Percentiles rank a stretch among this genome's conserved stretches.
Evolutionary conservation across 345 rosid genomes (phyloP).

Genomic region (Alliaria petiolata): DNA sequence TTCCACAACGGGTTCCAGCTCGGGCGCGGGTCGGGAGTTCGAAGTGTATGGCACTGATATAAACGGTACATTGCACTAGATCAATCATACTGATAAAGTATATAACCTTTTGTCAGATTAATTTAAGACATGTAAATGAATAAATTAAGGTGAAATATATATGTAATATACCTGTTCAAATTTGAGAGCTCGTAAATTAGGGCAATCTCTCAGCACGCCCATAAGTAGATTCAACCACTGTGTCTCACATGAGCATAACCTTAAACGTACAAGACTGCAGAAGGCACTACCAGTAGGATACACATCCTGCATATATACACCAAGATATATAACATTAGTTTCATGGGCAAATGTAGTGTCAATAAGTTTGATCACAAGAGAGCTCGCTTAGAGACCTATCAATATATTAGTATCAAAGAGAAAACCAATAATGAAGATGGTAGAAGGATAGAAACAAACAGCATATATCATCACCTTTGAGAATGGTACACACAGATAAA

Average conservation of each 20-base stretch:
- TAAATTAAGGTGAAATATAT: neutral
- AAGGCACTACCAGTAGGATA: conserved; percentile 18
- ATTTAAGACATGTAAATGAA: no score
- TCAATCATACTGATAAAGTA: neutral
- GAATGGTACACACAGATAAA: neutral
- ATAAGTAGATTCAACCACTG: conserved; percentile 8
- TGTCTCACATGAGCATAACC: conserved; percentile 9
- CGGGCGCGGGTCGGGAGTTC: neutral
- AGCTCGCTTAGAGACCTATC: neutral
- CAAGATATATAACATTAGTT: neutral
- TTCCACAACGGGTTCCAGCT: neutral
- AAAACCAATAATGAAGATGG: neutral
- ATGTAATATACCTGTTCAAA: neutral
- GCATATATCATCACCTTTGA: neutral
- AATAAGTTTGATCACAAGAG: neutral
- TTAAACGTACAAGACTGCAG: neutral
- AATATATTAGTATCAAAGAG: neutral
- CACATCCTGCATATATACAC: neutral
- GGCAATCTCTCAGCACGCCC: neutral
- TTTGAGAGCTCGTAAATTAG: neutral
- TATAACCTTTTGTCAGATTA: neutral
- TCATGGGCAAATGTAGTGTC: neutral
- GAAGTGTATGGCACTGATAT: neutral
- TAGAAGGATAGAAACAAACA: neutral
- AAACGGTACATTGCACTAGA: neutral